A percentile compares a stretch with the other conserved stretches of the same genome.
phyloP scores from a whole-genome alignment of 2,329 filamentous ascomycete genomes.

The Anthostomella pinea region DNA sequence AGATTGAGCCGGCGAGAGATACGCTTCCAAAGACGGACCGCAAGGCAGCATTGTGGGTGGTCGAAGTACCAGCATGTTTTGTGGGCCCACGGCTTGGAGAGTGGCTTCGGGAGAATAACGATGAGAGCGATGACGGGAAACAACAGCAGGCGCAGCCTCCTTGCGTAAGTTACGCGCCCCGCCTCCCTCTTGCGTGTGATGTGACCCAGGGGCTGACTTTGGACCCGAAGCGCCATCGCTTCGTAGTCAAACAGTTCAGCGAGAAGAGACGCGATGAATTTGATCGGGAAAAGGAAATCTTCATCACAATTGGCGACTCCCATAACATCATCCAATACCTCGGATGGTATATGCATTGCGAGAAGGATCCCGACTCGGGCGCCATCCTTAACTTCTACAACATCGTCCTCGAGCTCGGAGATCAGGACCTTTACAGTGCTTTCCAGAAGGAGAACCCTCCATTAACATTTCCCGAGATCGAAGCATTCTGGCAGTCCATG shows the following conservation, averaged over 20 bases:
- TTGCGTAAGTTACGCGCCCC: too few species aligned
- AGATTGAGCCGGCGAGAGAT: slow-evolving; percentile 10
- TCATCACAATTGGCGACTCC: slow-evolving; percentile 20
- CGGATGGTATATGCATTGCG: slow-evolving; percentile 23
- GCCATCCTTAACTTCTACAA: slow-evolving; percentile 20
- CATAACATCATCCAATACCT: slow-evolving; percentile 30
- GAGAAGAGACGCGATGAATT: slow-evolving; percentile 15
- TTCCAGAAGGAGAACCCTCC: slow-evolving; percentile 29
- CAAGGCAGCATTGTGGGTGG: slow-evolving; percentile 11
- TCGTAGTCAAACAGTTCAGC: slow-evolving; percentile 13
- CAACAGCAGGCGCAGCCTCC: too few species aligned
- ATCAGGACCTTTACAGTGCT: slow-evolving; percentile 31
- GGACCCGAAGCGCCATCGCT: slow-evolving; percentile 1
- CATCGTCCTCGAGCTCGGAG: slow-evolving; percentile 35
- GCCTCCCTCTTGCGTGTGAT: too few species aligned
- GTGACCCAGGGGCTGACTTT: too few species aligned
- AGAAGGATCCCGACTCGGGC: slow-evolving; percentile 2
- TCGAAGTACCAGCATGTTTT: slow-evolving; percentile 10
- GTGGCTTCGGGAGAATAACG: slow-evolving; percentile 4
- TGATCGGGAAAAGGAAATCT: slow-evolving; percentile 30
- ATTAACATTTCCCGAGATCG: slow-evolving; percentile 23
- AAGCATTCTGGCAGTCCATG: slow-evolving; percentile 30
- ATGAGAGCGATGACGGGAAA: too few species aligned
- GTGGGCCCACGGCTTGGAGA: slow-evolving; percentile 3
- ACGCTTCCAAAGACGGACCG: slow-evolving; percentile 3